These are phyloP conservation scores for Debaryomyces nepalensis DNA, from an alignment of 1,139 yeast species.

Conservation along the genomic window DNA sequence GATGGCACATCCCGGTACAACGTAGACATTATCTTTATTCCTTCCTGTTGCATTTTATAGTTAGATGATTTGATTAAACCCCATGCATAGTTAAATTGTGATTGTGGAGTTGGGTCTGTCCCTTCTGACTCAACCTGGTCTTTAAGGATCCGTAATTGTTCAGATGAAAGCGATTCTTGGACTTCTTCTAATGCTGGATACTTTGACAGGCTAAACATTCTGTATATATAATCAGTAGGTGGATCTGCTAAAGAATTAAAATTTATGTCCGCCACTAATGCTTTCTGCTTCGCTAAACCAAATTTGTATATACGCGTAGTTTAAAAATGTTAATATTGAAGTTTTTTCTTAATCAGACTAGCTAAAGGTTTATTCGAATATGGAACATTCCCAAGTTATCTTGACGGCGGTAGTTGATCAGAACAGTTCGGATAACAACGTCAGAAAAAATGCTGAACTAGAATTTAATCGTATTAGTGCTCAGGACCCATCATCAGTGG, in stretches of 20 bases:
- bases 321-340: not conserved
- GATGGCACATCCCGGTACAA: slow-evolving; percentile 79
- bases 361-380: not conserved
- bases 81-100: slow-evolving; percentile 95
- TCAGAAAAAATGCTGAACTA: slow-evolving; percentile 41
- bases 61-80: slow-evolving; percentile 77
- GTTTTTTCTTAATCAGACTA: not conserved
- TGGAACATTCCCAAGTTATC: slow-evolving; percentile 12
- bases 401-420: slow-evolving; percentile 34
- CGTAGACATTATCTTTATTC: slow-evolving; percentile 74
- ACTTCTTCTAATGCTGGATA: slow-evolving; percentile 51
- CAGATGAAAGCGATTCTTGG: slow-evolving; percentile 65
- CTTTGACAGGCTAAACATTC: slow-evolving; percentile 17
- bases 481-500: slow-evolving; percentile 38
- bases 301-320: too few relatives aligned
- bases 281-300: too few relatives aligned
- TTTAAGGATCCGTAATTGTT: slow-evolving; percentile 74
- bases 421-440: slow-evolving; percentile 41
- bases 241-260: not conserved
- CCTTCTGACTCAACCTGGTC: slow-evolving; percentile 83
- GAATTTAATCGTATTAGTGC: slow-evolving; percentile 33
- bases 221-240: not conserved
- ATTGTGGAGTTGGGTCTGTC: slow-evolving; percentile 78
- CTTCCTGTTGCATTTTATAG: slow-evolving; percentile 70
- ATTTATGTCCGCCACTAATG: slow-evolving; percentile 7